Evolutionary conservation across 768 basidiomycete species (phyloP).

Genomic region (Boletus rubescentipes): DNA sequence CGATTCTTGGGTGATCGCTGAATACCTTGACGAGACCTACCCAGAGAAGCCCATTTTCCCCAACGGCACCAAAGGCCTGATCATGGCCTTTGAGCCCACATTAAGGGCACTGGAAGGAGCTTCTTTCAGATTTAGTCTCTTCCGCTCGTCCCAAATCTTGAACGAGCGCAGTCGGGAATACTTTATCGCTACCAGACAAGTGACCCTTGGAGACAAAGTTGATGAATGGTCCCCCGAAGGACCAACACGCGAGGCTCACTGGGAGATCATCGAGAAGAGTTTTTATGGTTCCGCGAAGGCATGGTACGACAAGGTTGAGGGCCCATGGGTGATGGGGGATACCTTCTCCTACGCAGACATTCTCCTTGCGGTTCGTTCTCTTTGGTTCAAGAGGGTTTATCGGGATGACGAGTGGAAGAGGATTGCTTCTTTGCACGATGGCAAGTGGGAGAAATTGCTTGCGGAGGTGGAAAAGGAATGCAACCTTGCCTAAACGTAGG

Average conservation of each 20-base stretch:
- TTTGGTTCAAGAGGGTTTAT: constrained; percentile 21
- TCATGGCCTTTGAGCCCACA: constrained; percentile 20
- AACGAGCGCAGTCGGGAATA: constrained; percentile 36
- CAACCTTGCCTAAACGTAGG: constrained; percentile 4
- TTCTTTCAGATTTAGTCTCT: constrained; percentile 13
- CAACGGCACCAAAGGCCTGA: constrained; percentile 20
- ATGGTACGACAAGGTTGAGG: constrained; percentile 24
- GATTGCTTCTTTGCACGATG: constrained; percentile 24
- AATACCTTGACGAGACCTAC: constrained; percentile 38
- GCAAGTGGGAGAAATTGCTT: constrained; percentile 28
- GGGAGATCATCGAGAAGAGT: constrained; percentile 19
- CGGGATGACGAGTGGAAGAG: constrained; percentile 27
- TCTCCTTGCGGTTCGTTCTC: constrained; percentile 16
- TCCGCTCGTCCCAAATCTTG: constrained; percentile 30
- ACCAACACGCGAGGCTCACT: constrained; percentile 32
- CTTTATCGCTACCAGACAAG: constrained; percentile 38
- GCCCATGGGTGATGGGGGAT: constrained; percentile 32
- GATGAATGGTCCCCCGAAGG: constrained; percentile 41
- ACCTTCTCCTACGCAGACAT: constrained; percentile 33
- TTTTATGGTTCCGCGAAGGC: constrained; percentile 6
- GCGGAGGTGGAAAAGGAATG: constrained; percentile 28
- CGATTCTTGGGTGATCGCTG: constrained; percentile 34
- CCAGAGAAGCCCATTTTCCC: constrained; percentile 32
- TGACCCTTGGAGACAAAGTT: constrained; percentile 33
- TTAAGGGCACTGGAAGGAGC: not conserved